Conservation (phyloP, 345 rosid species). For the Brassica incana region DNA sequence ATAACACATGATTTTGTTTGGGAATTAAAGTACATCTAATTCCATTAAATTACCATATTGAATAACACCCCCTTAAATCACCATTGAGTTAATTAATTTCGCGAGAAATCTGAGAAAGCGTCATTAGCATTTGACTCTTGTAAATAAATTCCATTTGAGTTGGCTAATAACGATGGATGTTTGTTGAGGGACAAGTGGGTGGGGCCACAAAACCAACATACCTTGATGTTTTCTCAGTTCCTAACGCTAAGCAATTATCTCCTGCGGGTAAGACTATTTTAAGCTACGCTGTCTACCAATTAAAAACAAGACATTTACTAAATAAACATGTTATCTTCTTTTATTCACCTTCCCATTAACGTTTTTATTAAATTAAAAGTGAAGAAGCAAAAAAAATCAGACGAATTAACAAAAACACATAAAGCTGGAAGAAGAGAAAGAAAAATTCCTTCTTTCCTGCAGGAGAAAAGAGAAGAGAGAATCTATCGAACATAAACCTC, state of each 20-base stretch:
- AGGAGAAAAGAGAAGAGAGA: background rate
- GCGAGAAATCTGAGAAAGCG: background rate
- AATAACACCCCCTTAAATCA: background rate
- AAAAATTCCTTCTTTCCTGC: slow-evolving; percentile 26
- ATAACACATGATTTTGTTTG: too few relatives aligned
- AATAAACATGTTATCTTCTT: background rate
- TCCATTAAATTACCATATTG: too few relatives aligned
- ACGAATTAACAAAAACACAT: background rate
- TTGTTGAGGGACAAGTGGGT: slow-evolving; percentile 15
- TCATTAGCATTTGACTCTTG: slow-evolving; percentile 6
- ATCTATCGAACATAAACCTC: background rate
- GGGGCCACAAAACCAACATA: slow-evolving; percentile 28
- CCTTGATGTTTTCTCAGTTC: slow-evolving; percentile 4
- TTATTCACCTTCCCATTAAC: slow-evolving; percentile 17
- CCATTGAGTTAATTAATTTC: background rate
- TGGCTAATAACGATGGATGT: slow-evolving; percentile 12
- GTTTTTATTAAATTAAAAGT: background rate
- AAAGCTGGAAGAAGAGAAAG: slow-evolving; percentile 16
- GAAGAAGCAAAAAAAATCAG: slow-evolving; percentile 9
- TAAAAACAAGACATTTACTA: background rate
- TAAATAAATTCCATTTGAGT: background rate
- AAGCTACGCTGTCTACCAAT: background rate
- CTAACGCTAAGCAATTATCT: background rate
- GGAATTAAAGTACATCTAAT: too few relatives aligned
- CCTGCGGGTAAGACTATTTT: background rate